A percentile compares a stretch with the other conserved stretches of the same genome.
These are phyloP conservation scores for Rhodotorula sp. DNA, from an alignment of 1,284 basidiomycete genomes.

Conservation along the genomic window DNA sequence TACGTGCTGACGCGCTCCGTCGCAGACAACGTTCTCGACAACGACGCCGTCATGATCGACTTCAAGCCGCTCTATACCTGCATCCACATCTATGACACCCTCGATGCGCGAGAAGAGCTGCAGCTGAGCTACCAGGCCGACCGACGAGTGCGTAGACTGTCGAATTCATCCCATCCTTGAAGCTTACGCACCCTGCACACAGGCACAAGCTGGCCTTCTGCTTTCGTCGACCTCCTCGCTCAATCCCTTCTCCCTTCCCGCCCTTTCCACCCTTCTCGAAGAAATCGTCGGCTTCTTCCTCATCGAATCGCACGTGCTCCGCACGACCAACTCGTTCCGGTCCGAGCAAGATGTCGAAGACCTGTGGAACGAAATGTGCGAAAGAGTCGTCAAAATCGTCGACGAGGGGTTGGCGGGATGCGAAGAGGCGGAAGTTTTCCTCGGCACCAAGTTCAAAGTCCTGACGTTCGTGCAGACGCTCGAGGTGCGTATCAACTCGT, in stretches of 20 bases:
- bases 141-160: conserved; percentile 64
- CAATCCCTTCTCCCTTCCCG: conserved; percentile 54
- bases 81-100: conserved; percentile 92
- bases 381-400: conserved; percentile 72
- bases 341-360: conserved; percentile 89
- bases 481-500: conserved; percentile 59
- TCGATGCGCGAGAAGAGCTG: conserved; percentile 84
- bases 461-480: conserved; percentile 88
- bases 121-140: conserved; percentile 93
- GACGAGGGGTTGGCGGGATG: conserved; percentile 70
- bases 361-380: conserved; percentile 88
- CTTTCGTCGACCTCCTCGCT: conserved; percentile 65
- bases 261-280: conserved; percentile 64
- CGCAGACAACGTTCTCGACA: conserved; percentile 84
- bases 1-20: accelerated
- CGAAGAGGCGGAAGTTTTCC: conserved; percentile 75
- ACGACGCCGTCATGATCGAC: conserved; percentile 81
- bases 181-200: conserved; percentile 23
- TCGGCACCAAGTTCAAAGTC: conserved; percentile 79
- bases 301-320: conserved; percentile 88
- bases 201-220: conserved; percentile 96
- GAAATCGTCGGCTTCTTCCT: conserved; percentile 99
- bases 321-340: conserved; percentile 76
- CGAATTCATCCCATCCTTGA: background rate
- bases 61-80: conserved; percentile 95